Percentiles rank a stretch among this genome's conserved stretches.
These are phyloP conservation scores for Candida sanyaensis DNA, from an alignment of 1,139 yeast genomes.

Conservation along the genomic window DNA sequence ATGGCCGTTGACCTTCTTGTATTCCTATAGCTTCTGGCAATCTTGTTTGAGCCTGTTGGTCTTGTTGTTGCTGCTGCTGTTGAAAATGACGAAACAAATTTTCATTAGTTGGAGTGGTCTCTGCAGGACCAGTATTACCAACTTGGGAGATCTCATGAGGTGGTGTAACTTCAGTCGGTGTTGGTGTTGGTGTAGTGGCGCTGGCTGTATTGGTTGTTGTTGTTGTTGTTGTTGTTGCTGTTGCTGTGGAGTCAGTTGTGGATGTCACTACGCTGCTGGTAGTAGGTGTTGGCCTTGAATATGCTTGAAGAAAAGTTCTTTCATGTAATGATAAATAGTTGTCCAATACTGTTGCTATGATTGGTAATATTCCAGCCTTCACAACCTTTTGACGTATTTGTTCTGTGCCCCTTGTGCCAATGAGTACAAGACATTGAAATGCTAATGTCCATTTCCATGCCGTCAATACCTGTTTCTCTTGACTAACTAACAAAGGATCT, in stretches of 20 bases:
- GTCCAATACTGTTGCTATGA: conserved; percentile 88
- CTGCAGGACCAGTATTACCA: neutral
- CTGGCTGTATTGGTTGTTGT: neutral
- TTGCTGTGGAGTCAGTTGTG: conserved; percentile 8
- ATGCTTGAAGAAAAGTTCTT: conserved; percentile 36
- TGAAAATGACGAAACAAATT: conserved; percentile 7
- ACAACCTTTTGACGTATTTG: conserved; percentile 81
- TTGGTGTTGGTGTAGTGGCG: conserved; percentile 9
- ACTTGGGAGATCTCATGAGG: neutral
- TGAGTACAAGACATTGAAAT: conserved; percentile 84
- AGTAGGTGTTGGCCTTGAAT: conserved; percentile 15
- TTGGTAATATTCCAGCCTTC: conserved; percentile 87
- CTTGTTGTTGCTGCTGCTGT: neutral
- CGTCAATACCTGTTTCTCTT: conserved; percentile 55
- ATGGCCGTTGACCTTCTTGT: neutral
- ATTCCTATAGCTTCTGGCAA: conserved; percentile 2
- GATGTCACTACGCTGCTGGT: conserved; percentile 1
- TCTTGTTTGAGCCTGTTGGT: neutral
- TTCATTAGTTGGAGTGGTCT: conserved; percentile 5
- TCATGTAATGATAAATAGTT: conserved; percentile 62
- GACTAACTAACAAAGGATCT: conserved; percentile 21
- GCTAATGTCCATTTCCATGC: conserved; percentile 99
- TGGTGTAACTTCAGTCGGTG: conserved; percentile 8
- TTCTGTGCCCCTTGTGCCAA: conserved; percentile 94
- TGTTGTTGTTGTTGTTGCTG: conserved; percentile 10